These are phyloP conservation scores for Kodamaea restingae DNA, from an alignment of 805 yeast species.

Conservation along the genomic window DNA sequence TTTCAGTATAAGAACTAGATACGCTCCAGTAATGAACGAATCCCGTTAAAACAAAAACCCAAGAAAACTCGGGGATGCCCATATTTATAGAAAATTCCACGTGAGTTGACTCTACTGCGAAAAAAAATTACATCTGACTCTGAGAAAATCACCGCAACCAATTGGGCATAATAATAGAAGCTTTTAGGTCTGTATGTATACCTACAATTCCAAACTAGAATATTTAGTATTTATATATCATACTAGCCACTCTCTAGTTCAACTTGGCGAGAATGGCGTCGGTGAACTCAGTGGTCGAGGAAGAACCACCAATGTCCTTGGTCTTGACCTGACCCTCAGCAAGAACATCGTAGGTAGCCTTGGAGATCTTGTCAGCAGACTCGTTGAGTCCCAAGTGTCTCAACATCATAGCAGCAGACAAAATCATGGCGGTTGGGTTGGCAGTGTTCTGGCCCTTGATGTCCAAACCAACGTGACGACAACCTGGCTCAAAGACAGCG, in stretches of 20 bases:
- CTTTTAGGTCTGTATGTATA: no score
- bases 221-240: background rate
- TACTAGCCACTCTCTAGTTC: conserved; percentile 18
- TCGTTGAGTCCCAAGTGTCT: conserved; percentile 90
- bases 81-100: conserved; percentile 2
- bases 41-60: conserved; percentile 24
- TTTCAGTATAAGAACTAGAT: conserved; percentile 11
- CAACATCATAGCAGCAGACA: conserved; percentile 86
- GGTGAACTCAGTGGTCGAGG: conserved; percentile 92
- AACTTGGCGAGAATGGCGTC: conserved; percentile 79
- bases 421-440: conserved; percentile 96
- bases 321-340: conserved; percentile 86
- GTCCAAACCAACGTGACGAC: conserved; percentile 98
- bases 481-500: conserved; percentile 98
- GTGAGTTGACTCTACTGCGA: conserved; percentile 1
- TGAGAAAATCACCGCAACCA: no score
- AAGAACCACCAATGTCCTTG: conserved; percentile 85
- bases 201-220: no score
- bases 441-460: conserved; percentile 92
- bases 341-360: conserved; percentile 85
- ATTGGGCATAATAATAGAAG: no score
- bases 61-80: background rate
- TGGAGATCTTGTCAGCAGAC: conserved; percentile 80
- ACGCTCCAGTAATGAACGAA: conserved; percentile 23
- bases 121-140: background rate